Evolutionary conservation across 768 basidiomycete genomes (phyloP).

Genomic region (Calocera cornea): DNA sequence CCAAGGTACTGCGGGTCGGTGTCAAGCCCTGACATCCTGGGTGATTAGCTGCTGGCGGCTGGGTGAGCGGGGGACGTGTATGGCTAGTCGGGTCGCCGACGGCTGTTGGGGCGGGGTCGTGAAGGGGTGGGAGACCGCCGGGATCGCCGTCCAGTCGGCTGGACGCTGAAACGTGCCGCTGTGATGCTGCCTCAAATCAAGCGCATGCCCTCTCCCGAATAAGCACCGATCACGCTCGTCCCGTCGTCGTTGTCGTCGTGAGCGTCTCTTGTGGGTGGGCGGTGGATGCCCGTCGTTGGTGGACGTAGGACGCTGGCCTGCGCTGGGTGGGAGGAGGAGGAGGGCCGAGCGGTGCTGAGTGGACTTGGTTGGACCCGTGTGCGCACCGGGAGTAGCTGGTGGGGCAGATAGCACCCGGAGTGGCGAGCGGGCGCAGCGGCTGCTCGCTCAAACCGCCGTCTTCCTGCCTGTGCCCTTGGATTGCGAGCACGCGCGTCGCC

Average conservation of each 20-base stretch:
- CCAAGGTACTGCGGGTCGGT: conserved; percentile 61
- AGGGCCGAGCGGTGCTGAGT: neutral
- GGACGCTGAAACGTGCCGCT: too few relatives aligned
- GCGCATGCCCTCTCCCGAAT: neutral
- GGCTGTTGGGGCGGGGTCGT: too few relatives aligned
- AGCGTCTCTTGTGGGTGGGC: neutral
- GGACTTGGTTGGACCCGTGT: neutral
- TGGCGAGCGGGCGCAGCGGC: conserved; percentile 1
- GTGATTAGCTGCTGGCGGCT: conserved; percentile 5
- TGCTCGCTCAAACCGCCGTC: neutral
- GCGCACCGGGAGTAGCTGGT: too few relatives aligned
- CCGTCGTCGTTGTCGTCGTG: neutral
- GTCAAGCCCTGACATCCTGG: conserved; percentile 44
- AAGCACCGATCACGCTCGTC: too few relatives aligned
- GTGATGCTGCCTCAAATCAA: neutral
- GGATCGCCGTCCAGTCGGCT: too few relatives aligned
- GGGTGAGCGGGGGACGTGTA: neutral
- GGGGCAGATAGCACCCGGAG: conserved; percentile 5
- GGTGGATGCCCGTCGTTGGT: neutral
- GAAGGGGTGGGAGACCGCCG: too few relatives aligned
- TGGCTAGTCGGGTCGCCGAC: too few relatives aligned
- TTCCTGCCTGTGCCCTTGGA: neutral
- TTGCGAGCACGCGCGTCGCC: too few relatives aligned
- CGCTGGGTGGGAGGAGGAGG: neutral
- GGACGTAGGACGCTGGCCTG: neutral